Evolutionary conservation across 257 asterid species (phyloP), one percentile per base, ranked within the genome.

Genomic region (Leptodermis oblonga): DNA sequence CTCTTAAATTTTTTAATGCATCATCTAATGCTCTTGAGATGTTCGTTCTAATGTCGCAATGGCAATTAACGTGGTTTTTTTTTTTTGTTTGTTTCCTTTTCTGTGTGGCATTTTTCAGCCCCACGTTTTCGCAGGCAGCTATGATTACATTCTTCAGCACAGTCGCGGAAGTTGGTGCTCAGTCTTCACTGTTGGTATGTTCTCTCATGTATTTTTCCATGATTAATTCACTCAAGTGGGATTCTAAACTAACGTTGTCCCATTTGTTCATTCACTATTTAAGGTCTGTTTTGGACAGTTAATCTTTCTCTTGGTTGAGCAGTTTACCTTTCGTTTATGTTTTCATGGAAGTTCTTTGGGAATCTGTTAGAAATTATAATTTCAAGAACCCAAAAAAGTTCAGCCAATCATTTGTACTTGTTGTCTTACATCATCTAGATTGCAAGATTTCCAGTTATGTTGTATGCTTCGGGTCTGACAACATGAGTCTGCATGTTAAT

Each of bases 121-220:
- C 90, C 18, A 88, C 90, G 7, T 88, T 93, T 73, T 73, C 92
- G n/a, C 87, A 86, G 70, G 97, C 88, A 28, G 97, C 98, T 31
- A 76, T 78, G 48, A 95, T 87, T 71, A 83, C 95, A 12, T 83
- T 93, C 81, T 85, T 80, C 75, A 73, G 74, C 67, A 86, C 83
- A 70, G 84, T 90, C 73, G 90, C 90, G n/a, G 97, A 93, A 56
- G 86, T 82, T 64, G 98, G 98, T 28, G 81, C 80, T 72, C 67
- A 17, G 22, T 81, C 97, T 76, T 86, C 97, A 61, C 70, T 90
- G 71, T 67, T 78, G 87, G 98, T 92, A 80, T 37, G 66, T 62
- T 68, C 58, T 28, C 37, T 59, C 48, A 51, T 53, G 22, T 62
- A 45, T 55, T 52, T 18, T 37, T 12, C 22, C 34, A 15, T 0